Conservation (phyloP, 495 filamentous ascomycete species). For the Hyaloscypha hepaticicola region DNA sequence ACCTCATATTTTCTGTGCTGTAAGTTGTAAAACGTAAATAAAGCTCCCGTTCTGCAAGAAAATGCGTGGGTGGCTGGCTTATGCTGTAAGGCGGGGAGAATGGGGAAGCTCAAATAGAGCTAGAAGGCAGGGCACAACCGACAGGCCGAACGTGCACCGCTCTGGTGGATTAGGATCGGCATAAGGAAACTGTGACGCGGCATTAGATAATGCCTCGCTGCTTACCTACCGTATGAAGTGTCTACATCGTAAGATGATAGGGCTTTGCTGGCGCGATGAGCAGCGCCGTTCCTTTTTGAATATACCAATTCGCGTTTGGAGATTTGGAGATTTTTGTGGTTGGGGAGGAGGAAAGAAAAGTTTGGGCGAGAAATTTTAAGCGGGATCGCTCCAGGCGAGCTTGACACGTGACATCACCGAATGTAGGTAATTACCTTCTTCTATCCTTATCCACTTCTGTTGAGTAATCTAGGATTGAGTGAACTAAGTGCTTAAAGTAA, state of each 20-base stretch:
- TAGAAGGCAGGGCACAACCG: background rate
- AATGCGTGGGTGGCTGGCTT: constrained; percentile 12
- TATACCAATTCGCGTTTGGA: background rate
- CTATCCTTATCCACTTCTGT: too few species aligned
- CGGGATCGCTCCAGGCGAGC: too few species aligned
- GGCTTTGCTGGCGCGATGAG: background rate
- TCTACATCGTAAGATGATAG: background rate
- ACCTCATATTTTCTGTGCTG: constrained; percentile 22
- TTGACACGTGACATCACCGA: too few species aligned
- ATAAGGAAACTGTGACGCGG: background rate
- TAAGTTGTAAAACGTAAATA: background rate
- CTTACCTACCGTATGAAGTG: background rate
- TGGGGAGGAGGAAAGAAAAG: background rate
- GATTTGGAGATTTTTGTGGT: background rate
- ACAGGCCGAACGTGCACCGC: constrained; percentile 1
- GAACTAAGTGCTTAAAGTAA: too few species aligned
- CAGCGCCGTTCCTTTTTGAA: background rate
- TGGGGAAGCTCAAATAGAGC: background rate
- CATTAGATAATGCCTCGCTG: background rate
- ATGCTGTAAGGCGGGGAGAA: constrained; percentile 1
- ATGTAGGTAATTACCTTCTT: too few species aligned
- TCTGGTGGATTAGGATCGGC: constrained; percentile 1
- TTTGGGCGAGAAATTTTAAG: background rate
- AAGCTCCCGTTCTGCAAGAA: background rate
- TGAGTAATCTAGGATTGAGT: too few species aligned